A percentile compares a stretch with the other conserved stretches of the same genome.
Evolutionary conservation across 371 early-diverging fungal species (phyloP).

Genomic region (Lichtheimia hyalospora): DNA sequence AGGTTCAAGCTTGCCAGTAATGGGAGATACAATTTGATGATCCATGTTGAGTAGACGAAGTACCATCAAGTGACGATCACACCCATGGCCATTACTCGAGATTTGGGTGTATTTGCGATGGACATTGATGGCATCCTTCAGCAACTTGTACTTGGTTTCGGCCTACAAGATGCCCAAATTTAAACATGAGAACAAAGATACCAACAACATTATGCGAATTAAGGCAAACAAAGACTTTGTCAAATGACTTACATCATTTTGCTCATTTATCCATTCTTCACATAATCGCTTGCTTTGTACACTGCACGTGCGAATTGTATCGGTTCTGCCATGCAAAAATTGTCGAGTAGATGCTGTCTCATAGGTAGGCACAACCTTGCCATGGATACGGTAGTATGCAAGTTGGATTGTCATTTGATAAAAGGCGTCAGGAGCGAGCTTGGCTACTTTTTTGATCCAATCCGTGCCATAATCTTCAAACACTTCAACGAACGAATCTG

Average conservation of each 20-base stretch:
- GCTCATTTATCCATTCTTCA: slow-evolving; percentile 43
- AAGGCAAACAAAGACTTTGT: background rate
- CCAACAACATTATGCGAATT: background rate
- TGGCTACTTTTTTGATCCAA: slow-evolving; percentile 63
- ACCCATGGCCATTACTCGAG: slow-evolving; percentile 76
- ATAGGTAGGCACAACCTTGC: slow-evolving; percentile 68
- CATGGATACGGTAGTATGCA: slow-evolving; percentile 75
- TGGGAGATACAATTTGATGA: slow-evolving; percentile 22
- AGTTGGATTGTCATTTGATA: slow-evolving; percentile 87
- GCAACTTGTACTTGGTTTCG: slow-evolving; percentile 54
- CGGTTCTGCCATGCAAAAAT: slow-evolving; percentile 84
- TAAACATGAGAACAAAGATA: background rate
- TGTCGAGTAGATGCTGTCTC: slow-evolving; percentile 83
- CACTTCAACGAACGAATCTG: slow-evolving; percentile 63
- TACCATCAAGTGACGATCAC: slow-evolving; percentile 86
- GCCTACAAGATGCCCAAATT: slow-evolving; percentile 21
- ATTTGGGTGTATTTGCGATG: slow-evolving; percentile 67
- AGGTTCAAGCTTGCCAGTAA: slow-evolving; percentile 17
- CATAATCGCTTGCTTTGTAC: slow-evolving; percentile 65
- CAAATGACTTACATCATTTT: slow-evolving; percentile 7
- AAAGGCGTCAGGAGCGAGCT: slow-evolving; percentile 84
- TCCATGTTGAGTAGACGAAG: slow-evolving; percentile 57
- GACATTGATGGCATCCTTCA: slow-evolving; percentile 61
- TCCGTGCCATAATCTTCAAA: slow-evolving; percentile 47
- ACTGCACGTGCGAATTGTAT: slow-evolving; percentile 78